Evolutionary conservation across 768 basidiomycete species (phyloP).

Genomic region (Psilocybe tampanensis): DNA sequence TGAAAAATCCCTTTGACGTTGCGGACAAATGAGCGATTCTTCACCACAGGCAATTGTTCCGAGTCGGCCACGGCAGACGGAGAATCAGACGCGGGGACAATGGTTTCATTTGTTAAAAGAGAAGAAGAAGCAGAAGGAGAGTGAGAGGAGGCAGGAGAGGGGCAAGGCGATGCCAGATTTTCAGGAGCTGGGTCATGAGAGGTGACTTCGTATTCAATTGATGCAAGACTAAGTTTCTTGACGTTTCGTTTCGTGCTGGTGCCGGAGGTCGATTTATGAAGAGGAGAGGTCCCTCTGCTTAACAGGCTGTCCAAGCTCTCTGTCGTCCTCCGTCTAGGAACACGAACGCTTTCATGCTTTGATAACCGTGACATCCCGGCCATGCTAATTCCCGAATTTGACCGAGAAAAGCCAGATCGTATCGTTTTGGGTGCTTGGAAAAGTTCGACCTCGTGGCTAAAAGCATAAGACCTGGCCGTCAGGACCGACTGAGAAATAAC

Average conservation of each 20-base stretch:
- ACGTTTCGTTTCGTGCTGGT: slow-evolving; percentile 30
- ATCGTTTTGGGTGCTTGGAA: slow-evolving; percentile 47
- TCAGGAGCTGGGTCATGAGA: slow-evolving; percentile 5
- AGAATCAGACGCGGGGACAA: slow-evolving; percentile 4
- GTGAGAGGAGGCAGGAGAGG: slow-evolving; percentile 44
- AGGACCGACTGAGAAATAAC: slow-evolving; percentile 77
- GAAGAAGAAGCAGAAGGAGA: slow-evolving; percentile 22
- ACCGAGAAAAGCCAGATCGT: slow-evolving; percentile 48
- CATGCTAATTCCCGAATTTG: slow-evolving; percentile 62
- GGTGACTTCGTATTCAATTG: slow-evolving; percentile 25
- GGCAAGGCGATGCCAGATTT: slow-evolving; percentile 11
- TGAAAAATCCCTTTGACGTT: slow-evolving; percentile 65
- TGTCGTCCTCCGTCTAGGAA: slow-evolving; percentile 60
- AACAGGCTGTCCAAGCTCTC: slow-evolving; percentile 35
- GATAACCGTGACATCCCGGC: slow-evolving; percentile 64
- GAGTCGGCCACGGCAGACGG: not conserved
- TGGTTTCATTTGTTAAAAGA: slow-evolving; percentile 7
- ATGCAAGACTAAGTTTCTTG: slow-evolving; percentile 38
- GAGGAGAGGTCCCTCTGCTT: slow-evolving; percentile 24
- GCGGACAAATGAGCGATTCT: slow-evolving; percentile 56
- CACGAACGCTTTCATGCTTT: slow-evolving; percentile 71
- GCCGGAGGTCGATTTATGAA: slow-evolving; percentile 22
- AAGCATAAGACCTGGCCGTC: slow-evolving; percentile 67
- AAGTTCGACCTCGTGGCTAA: slow-evolving; percentile 56
- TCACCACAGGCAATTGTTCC: slow-evolving; percentile 29